Evolutionary conservation across 257 asterid species (phyloP).

Genomic region (Prunella vulgaris): DNA sequence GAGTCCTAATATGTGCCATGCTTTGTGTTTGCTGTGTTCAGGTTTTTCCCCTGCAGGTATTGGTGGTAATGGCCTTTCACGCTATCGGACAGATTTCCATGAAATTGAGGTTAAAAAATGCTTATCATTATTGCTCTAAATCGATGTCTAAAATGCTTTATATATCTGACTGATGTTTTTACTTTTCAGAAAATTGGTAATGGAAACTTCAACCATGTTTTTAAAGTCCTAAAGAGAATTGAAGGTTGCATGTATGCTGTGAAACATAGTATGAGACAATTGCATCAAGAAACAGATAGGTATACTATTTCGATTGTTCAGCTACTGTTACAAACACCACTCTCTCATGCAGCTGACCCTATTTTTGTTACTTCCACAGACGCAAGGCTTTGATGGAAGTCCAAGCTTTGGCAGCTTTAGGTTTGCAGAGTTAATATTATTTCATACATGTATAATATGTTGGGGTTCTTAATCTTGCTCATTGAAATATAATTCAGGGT

Average conservation of each 20-base stretch:
- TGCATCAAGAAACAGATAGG: slow-evolving; percentile 86
- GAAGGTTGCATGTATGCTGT: slow-evolving; percentile 96
- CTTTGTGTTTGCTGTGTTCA: slow-evolving; percentile 27
- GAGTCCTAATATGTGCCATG: neutral
- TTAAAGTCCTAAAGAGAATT: slow-evolving; percentile 79
- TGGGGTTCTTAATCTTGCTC: neutral
- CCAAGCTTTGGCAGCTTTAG: slow-evolving; percentile 92
- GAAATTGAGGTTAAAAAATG: slow-evolving; percentile 60
- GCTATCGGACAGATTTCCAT: slow-evolving; percentile 82
- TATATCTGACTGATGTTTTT: slow-evolving; percentile 11
- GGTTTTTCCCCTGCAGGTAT: slow-evolving; percentile 49
- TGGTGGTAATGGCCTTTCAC: slow-evolving; percentile 73
- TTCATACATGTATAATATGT: neutral
- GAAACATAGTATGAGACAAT: slow-evolving; percentile 60
- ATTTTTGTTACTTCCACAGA: slow-evolving; percentile 38
- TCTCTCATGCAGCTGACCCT: slow-evolving; percentile 9
- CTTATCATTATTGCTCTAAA: neutral
- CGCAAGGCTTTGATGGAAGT: slow-evolving; percentile 96
- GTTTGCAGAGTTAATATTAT: slow-evolving; percentile 30
- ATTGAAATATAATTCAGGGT: slow-evolving; percentile 46
- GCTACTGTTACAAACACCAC: slow-evolving; percentile 3
- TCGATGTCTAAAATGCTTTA: neutral
- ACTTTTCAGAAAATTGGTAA: slow-evolving; percentile 69
- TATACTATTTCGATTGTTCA: slow-evolving; percentile 11
- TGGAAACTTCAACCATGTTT: slow-evolving; percentile 85